Conservation (phyloP, 345 rosid species). For the Aquilaria sinensis region DNA sequence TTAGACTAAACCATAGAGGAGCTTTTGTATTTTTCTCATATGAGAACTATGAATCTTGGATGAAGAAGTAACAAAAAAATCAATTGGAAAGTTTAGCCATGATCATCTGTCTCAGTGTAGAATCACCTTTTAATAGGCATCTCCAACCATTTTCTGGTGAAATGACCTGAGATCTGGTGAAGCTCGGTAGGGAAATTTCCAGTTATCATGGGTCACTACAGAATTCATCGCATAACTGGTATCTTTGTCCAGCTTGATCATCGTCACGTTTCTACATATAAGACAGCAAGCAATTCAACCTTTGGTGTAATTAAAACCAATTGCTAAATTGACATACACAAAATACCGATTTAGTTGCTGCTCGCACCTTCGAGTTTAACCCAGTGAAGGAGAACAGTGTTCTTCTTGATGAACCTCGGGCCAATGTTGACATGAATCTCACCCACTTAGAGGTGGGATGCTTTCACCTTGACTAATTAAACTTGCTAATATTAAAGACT, state of each 20-base stretch:
- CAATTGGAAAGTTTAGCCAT: no score
- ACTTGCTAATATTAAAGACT: conserved; percentile 21
- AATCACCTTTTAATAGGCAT: conserved; percentile 59
- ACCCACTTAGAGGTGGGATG: conserved; percentile 26
- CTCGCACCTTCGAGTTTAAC: conserved; percentile 45
- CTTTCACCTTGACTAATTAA: conserved; percentile 7
- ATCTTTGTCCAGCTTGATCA: conserved; percentile 76
- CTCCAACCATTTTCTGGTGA: conserved; percentile 34
- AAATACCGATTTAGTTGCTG: conserved; percentile 43
- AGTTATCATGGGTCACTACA: conserved; percentile 77
- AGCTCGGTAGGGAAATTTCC: conserved; percentile 75
- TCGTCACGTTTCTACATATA: conserved; percentile 48
- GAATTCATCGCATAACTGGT: conserved; percentile 69
- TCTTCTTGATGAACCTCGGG: conserved; percentile 92
- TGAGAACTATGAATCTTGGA: no score
- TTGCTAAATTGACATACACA: not conserved
- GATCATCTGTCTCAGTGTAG: no score
- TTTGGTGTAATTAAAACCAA: not conserved
- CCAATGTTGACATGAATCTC: conserved; percentile 79
- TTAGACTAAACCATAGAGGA: no score
- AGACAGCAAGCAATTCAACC: not conserved
- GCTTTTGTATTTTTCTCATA: no score
- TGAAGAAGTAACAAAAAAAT: not conserved
- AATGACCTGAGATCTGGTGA: conserved; percentile 68
- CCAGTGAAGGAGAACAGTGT: conserved; percentile 90